Conservation (phyloP, 257 asterid species). For the Echites panduratus region DNA sequence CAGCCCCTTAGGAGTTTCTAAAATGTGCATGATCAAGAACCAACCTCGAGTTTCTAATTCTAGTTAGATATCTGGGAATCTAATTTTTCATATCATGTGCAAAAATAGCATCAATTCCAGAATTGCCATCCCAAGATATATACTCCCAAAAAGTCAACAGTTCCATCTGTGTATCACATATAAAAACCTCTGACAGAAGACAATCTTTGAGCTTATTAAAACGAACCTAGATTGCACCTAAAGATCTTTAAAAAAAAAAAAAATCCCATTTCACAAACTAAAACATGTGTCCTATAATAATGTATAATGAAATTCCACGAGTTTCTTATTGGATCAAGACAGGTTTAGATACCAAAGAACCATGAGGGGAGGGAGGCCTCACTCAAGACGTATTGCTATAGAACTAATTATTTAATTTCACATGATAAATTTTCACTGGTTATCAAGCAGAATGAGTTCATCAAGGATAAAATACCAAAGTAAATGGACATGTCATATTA, state of each 20-base stretch:
- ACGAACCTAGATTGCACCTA: background rate
- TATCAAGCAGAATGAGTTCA: background rate
- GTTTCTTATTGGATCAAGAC: background rate
- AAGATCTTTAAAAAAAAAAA: too few relatives aligned
- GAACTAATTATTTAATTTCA: background rate
- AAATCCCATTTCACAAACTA: background rate
- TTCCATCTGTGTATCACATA: constrained; percentile 7
- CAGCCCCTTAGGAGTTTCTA: background rate
- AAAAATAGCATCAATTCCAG: background rate
- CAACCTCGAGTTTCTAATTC: background rate
- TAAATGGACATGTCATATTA: background rate
- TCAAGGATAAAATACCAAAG: background rate
- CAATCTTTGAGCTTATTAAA: constrained; percentile 4
- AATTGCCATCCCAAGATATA: constrained; percentile 1
- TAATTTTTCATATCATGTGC: background rate
- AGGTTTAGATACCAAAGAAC: background rate
- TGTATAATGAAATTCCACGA: background rate
- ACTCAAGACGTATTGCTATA: background rate
- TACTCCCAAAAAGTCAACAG: background rate
- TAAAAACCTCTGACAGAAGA: constrained; percentile 3
- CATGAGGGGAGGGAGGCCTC: background rate
- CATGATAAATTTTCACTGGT: background rate
- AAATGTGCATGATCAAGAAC: constrained; percentile 10
- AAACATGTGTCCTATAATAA: background rate
- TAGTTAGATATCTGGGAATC: background rate